Percentiles rank a stretch among this genome's conserved stretches.
Evolutionary conservation across 352 stramenopile species (phyloP).

Genomic region (Peronospora destructor): DNA sequence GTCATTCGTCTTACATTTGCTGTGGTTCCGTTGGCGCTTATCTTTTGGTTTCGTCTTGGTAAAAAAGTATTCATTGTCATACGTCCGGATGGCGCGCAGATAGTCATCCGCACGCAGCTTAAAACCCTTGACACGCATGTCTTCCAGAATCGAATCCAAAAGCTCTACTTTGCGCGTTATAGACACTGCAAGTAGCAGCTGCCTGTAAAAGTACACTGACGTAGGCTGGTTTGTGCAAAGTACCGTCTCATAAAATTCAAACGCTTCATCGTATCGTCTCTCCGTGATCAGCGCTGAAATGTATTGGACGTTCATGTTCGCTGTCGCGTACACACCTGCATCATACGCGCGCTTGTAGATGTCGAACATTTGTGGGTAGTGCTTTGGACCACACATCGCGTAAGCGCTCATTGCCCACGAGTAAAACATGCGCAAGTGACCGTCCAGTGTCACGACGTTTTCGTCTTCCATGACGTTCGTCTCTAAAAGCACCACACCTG

Average conservation of each 20-base stretch:
- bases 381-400: conserved; percentile 13
- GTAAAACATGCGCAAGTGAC: conserved; percentile 57
- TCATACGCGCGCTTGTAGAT: conserved; percentile 45
- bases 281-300: conserved; percentile 36
- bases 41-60: conserved; percentile 12
- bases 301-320: conserved; percentile 64
- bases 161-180: conserved; percentile 26
- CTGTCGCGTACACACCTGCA: conserved; percentile 42
- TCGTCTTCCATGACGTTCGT: conserved; percentile 34
- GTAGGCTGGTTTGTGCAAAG: conserved; percentile 32
- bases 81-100: conserved; percentile 38
- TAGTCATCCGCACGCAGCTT: conserved; percentile 51
- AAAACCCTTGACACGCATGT: conserved; percentile 68
- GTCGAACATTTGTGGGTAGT: conserved; percentile 31
- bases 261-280: conserved; percentile 31
- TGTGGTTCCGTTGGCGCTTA: conserved; percentile 6
- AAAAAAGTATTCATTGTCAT: conserved; percentile 45
- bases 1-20: conserved; percentile 4
- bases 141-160: conserved; percentile 35
- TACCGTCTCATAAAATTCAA: conserved; percentile 46
- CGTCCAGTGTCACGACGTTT: conserved; percentile 29
- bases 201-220: conserved; percentile 58
- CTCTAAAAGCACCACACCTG: conserved; percentile 19
- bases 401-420: conserved; percentile 57
- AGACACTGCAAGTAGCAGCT: conserved; percentile 44